Evolutionary conservation across 306 rosid species (phyloP).

Genomic region (Begonia peltatifolia): DNA sequence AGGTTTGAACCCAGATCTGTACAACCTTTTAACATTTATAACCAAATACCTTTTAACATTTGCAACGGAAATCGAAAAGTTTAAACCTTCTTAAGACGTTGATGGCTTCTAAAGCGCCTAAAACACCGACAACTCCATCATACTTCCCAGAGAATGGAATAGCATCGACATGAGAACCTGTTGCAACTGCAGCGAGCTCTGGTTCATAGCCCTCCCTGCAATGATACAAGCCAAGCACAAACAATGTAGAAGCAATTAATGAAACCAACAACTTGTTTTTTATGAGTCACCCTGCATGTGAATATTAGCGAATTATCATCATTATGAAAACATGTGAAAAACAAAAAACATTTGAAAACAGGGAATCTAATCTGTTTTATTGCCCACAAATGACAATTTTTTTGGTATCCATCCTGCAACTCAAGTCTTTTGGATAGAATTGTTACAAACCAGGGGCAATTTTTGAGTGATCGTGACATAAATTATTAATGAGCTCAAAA

Average conservation of each 20-base stretch:
- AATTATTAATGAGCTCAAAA: background rate
- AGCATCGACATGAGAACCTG: slow-evolving; percentile 95
- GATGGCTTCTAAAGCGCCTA: slow-evolving; percentile 97
- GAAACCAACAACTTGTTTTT: background rate
- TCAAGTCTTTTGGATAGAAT: too few relatives aligned
- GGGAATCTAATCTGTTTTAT: background rate
- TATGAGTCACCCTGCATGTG: too few relatives aligned
- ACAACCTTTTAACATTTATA: slow-evolving; percentile 12
- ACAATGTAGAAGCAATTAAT: slow-evolving; percentile 4
- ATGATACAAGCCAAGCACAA: slow-evolving; percentile 1
- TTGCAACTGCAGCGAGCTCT: slow-evolving; percentile 71
- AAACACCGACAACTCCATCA: slow-evolving; percentile 91
- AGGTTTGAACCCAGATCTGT: slow-evolving; percentile 81
- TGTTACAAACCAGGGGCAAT: too few relatives aligned
- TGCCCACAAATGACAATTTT: background rate
- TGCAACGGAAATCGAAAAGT: slow-evolving; percentile 9
- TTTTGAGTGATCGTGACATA: too few relatives aligned
- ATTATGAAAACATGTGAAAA: too few relatives aligned
- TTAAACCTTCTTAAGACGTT: slow-evolving; percentile 63
- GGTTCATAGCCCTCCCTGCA: slow-evolving; percentile 65
- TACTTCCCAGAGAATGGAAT: slow-evolving; percentile 95
- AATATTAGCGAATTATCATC: too few relatives aligned
- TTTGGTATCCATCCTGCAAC: too few relatives aligned
- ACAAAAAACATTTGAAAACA: background rate
- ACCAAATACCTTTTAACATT: background rate